Percentiles rank a stretch among this genome's conserved stretches.
phyloP scores from a whole-genome alignment of 257 asterid species.

The Nicotiana obtusifolia region DNA sequence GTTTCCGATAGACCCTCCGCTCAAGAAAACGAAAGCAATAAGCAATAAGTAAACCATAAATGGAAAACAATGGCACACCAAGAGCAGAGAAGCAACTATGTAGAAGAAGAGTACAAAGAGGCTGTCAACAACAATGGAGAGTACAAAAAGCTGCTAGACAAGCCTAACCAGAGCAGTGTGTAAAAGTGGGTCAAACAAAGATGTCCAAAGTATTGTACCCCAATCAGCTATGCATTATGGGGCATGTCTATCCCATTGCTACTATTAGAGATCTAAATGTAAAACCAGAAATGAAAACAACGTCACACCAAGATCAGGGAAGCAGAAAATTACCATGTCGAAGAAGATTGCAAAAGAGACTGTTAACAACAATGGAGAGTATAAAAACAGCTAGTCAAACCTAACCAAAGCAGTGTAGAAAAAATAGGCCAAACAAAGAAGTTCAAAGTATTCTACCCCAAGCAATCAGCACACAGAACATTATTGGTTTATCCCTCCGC shows the following conservation, averaged over 20 bases:
- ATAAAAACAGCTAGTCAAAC: background rate
- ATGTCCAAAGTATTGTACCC: background rate
- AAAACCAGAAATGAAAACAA: background rate
- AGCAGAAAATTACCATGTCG: background rate
- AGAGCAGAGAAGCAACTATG: background rate
- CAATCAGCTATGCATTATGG: background rate
- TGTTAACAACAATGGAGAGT: background rate
- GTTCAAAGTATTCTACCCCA: background rate
- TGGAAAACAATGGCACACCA: background rate
- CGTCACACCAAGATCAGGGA: background rate
- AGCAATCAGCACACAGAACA: background rate
- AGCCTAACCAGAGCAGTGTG: background rate
- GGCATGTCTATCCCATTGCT: background rate
- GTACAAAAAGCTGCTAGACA: background rate
- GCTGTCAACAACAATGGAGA: background rate
- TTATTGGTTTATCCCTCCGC: background rate
- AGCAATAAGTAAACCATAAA: background rate
- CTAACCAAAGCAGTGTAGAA: background rate
- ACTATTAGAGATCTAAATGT: background rate
- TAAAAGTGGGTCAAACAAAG: constrained; percentile 4
- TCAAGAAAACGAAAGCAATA: background rate
- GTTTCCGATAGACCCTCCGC: no score
- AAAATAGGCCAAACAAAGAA: background rate
- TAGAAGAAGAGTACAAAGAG: background rate
- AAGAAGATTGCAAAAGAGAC: background rate